phyloP scores from a whole-genome alignment of 225 moss, liverwort and hornwort species.

The Bryum argenteum region DNA sequence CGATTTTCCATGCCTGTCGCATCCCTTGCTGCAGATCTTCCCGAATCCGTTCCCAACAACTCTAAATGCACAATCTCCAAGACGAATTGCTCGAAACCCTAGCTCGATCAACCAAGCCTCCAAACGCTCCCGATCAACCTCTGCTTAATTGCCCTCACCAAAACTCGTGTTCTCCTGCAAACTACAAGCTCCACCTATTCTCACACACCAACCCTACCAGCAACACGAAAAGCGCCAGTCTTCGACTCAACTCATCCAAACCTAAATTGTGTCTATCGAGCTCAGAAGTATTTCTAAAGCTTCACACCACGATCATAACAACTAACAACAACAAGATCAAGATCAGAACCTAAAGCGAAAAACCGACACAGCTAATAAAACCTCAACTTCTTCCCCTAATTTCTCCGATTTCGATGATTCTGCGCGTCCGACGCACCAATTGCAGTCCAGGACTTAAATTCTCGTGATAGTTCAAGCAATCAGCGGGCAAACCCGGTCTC shows the following conservation, averaged over 20 bases:
- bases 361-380: conserved; percentile 7
- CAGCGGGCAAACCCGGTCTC: neutral
- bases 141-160: conserved; percentile 15
- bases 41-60: neutral
- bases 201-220: conserved; percentile 26
- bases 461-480: conserved; percentile 21
- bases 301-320: neutral
- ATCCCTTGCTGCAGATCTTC: conserved; percentile 20
- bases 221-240: conserved; percentile 15
- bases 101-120: conserved; percentile 35
- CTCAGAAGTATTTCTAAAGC: neutral
- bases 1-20: conserved; percentile 10
- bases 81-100: conserved; percentile 42
- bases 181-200: neutral
- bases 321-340: neutral
- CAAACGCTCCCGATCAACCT: conserved; percentile 21
- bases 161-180: conserved; percentile 14
- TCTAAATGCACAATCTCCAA: conserved; percentile 21
- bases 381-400: neutral
- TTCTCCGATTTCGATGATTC: neutral
- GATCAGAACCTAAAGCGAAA: neutral
- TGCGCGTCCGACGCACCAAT: neutral
- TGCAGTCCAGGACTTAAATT: conserved; percentile 17
- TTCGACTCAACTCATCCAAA: conserved; percentile 15
- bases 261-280: conserved; percentile 1